Conservation (phyloP, 371 early-diverging fungal genomes). For the Chytridium lagenaria region DNA sequence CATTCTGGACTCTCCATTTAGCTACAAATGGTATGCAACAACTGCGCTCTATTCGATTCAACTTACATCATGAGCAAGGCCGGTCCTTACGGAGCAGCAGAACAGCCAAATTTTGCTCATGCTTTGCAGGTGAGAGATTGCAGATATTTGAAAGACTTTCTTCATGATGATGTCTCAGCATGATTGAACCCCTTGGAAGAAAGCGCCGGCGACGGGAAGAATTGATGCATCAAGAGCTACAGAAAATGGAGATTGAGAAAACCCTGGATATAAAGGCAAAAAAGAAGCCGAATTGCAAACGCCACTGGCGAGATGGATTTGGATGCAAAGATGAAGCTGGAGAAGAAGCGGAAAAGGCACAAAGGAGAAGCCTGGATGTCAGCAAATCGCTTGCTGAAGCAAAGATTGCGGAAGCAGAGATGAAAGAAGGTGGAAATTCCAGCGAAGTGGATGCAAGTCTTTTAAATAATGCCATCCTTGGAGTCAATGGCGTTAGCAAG, state of each 20-base stretch:
- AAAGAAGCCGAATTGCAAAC: background rate
- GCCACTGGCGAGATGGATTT: background rate
- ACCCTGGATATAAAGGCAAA: conserved; percentile 7
- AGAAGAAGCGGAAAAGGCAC: conserved; percentile 1
- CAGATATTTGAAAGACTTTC: background rate
- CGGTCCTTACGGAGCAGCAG: background rate
- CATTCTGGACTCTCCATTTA: conserved; percentile 3
- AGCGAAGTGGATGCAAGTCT: background rate
- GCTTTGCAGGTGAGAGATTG: background rate
- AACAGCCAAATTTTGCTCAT: background rate
- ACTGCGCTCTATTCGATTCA: background rate
- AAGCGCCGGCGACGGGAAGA: background rate
- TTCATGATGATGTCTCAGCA: background rate
- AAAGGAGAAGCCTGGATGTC: background rate
- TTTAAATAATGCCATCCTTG: background rate
- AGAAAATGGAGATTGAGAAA: conserved; percentile 8
- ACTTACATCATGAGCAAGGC: background rate
- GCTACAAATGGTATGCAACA: conserved; percentile 11
- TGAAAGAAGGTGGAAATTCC: background rate
- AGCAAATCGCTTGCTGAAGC: background rate
- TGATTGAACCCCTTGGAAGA: background rate
- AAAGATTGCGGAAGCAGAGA: background rate
- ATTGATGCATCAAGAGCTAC: background rate
- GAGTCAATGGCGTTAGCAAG: conserved; percentile 1
- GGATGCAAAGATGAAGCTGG: conserved; percentile 16